These are phyloP conservation scores for Hymenoscyphus fraxineus DNA, from an alignment of 2,329 filamentous ascomycete species.

Conservation along the genomic window DNA sequence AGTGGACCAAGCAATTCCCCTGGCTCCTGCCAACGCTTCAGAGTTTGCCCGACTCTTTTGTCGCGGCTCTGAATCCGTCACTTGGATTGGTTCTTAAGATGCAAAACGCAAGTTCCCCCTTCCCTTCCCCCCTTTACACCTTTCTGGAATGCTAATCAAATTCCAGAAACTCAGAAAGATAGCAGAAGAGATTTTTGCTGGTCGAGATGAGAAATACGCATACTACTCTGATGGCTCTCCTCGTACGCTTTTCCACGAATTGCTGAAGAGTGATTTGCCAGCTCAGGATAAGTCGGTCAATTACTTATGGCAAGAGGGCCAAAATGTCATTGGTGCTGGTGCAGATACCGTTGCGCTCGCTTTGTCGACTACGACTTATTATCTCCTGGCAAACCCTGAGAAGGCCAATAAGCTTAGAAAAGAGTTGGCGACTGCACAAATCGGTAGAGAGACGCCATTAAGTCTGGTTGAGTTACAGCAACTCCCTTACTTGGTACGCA, in stretches of 20 bases:
- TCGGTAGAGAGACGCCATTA: conserved; percentile 1
- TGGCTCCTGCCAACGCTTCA: conserved; percentile 17
- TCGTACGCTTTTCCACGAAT: conserved; percentile 20
- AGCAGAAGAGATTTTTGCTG: conserved; percentile 13
- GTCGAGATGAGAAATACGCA: conserved; percentile 11
- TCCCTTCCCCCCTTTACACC: not conserved
- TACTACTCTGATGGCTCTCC: conserved; percentile 6
- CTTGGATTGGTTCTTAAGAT: conserved; percentile 19
- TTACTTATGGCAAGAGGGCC: conserved; percentile 23
- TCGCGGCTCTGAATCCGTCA: conserved; percentile 12
- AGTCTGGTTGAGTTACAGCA: conserved; percentile 24
- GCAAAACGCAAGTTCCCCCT: conserved; percentile 14
- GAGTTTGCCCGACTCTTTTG: conserved; percentile 14
- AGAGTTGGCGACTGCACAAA: conserved; percentile 18
- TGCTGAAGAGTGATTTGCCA: conserved; percentile 19
- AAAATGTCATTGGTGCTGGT: conserved; percentile 24
- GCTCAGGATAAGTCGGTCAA: conserved; percentile 18
- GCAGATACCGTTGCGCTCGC: conserved; percentile 20
- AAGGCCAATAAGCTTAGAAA: conserved; percentile 16
- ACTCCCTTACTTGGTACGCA: conserved; percentile 24
- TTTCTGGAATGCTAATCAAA: not conserved
- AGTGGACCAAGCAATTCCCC: conserved; percentile 24
- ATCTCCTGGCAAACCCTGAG: conserved; percentile 21
- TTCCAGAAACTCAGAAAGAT: conserved; percentile 12
- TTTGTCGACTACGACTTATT: conserved; percentile 17